Percentiles rank a stretch among this genome's conserved stretches.
Conservation (phyloP, 352 stramenopile species). For the Pythium grandisporangium region DNA sequence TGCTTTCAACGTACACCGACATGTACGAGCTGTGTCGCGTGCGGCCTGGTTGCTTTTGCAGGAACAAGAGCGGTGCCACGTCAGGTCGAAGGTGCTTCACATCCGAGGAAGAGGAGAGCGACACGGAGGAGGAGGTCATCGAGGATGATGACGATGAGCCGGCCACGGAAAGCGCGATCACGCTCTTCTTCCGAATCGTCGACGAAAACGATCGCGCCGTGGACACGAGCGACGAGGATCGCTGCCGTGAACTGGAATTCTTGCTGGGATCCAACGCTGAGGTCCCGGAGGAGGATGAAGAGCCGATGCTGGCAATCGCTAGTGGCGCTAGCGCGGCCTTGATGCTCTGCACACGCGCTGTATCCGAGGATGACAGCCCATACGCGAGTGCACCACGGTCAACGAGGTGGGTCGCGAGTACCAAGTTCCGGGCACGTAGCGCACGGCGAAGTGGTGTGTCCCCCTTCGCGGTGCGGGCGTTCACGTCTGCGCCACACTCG, state of each 20-base stretch:
- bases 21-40: slow-evolving; percentile 75
- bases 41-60: slow-evolving; percentile 66
- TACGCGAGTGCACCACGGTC: slow-evolving; percentile 20
- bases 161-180: not conserved
- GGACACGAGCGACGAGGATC: not conserved
- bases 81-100: too few relatives aligned
- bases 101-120: too few relatives aligned
- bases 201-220: not conserved
- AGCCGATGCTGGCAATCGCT: slow-evolving; percentile 18
- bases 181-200: not conserved
- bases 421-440: slow-evolving; percentile 18
- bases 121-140: too few relatives aligned
- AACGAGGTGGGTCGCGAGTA: slow-evolving; percentile 25
- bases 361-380: slow-evolving; percentile 14
- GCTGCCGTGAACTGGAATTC: too few relatives aligned
- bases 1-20: slow-evolving; percentile 70
- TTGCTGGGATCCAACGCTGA: too few relatives aligned
- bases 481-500: slow-evolving; percentile 40
- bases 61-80: slow-evolving; percentile 42
- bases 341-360: slow-evolving; percentile 18
- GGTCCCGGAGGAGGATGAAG: too few relatives aligned
- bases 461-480: slow-evolving; percentile 14
- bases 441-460: slow-evolving; percentile 29
- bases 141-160: too few relatives aligned
- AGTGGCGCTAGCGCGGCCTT: slow-evolving; percentile 22